Base-by-base conservation (phyloP, 257 asterid species). In the Petunia secreta region DNA sequence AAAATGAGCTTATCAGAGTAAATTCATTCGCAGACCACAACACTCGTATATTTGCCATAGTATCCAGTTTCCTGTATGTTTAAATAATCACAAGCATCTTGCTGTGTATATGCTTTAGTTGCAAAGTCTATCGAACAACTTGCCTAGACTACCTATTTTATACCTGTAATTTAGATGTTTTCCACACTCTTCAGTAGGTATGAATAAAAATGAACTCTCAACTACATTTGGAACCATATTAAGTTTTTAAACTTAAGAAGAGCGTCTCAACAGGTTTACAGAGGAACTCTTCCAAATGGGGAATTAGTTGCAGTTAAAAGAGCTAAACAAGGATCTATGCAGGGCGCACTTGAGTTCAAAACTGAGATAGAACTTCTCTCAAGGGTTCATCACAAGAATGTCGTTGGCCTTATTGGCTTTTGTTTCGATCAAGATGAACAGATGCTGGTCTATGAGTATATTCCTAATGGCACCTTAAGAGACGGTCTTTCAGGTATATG, bases 331-430 rank as follows among this genome's bases (percentile, higher is more conserved):
- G 91, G 95, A 75, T 92, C 99, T 0, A 85, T 77, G 81, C 97
- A 95, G 83, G 98, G 98, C 46, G 90, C 84, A 43, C 65, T 80
- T 4, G 97, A 95, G 91, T 95, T 93, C 93, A 95, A 92, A 88
- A 93, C 94, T 15, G 99, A 95, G 92, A 92, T 95, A 76, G 99
- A 95, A 87, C 97, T 92, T 83, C 99, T 95, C 83, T 93, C 99
- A 2, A 92, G 99, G 81, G 99, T 93, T 87, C 99, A 95, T 84
- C 98, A 94, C 94, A 94, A 86, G 80, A 94, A 94, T 58, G 87
- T 94, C 1, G 98, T 94, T 38, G 53, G 87, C 63, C 90, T 94
- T 4, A 85, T 86, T 7, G 98, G 98, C n/a, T 91, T 94, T 69
- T 94, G 96, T 79, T 94, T 93, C 57, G 96, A 91, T 75, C 94